A percentile compares a stretch with the other conserved stretches of the same genome.
Conservation (phyloP, 805 yeast species). For the Yarrowia bubula region DNA sequence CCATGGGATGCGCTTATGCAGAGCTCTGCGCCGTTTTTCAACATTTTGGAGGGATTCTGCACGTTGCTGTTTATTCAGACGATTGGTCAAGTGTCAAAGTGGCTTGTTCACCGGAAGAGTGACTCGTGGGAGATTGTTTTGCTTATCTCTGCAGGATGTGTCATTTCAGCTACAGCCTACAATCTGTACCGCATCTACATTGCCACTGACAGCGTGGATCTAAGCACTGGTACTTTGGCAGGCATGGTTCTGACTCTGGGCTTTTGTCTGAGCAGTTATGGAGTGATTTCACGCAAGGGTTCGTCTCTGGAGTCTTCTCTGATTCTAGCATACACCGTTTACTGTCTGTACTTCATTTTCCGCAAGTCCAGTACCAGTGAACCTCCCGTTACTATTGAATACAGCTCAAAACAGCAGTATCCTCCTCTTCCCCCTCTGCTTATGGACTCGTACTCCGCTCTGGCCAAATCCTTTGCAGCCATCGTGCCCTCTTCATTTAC, state of each 20-base stretch:
- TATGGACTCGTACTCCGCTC: conserved; percentile 41
- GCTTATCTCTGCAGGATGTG: conserved; percentile 67
- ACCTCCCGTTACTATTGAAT: neutral
- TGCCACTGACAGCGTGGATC: conserved; percentile 56
- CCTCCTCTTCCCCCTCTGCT: conserved; percentile 43
- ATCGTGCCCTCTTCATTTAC: conserved; percentile 44
- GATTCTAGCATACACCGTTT: conserved; percentile 84
- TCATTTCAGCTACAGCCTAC: conserved; percentile 72
- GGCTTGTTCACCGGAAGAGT: conserved; percentile 60
- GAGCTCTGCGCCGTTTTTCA: conserved; percentile 85
- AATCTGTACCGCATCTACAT: conserved; percentile 76
- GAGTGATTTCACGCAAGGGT: conserved; percentile 78
- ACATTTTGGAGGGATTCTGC: conserved; percentile 90
- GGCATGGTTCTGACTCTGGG: conserved; percentile 86
- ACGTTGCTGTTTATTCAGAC: conserved; percentile 89
- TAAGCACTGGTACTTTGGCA: conserved; percentile 73
- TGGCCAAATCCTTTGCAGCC: conserved; percentile 41
- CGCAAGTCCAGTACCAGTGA: conserved; percentile 50
- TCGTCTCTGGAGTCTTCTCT: conserved; percentile 88
- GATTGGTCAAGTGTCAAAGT: conserved; percentile 74
- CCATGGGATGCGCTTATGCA: conserved; percentile 72
- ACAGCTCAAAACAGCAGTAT: conserved; percentile 26
- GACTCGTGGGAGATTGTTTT: conserved; percentile 79
- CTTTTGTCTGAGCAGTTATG: conserved; percentile 50
- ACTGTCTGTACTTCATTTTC: conserved; percentile 88